These are phyloP conservation scores for Ophiostoma australiae DNA, from an alignment of 2,329 filamentous ascomycete genomes.

Conservation along the genomic window DNA sequence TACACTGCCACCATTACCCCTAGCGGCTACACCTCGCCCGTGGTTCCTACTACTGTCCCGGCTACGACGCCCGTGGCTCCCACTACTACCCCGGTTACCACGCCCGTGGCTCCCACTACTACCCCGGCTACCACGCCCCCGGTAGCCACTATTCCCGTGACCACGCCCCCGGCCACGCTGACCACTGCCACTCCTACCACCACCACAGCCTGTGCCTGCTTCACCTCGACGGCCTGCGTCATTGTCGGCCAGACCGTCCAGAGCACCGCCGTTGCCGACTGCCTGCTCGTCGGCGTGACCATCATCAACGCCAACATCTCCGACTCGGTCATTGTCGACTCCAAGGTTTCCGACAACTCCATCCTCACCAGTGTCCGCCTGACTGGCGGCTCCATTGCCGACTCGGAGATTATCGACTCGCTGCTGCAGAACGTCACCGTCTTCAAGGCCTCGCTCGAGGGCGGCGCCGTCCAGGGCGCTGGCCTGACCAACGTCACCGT, in stretches of 20 bases:
- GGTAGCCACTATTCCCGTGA: not conserved
- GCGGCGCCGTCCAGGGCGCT: slow-evolving; percentile 22
- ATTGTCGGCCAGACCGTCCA: slow-evolving; percentile 26
- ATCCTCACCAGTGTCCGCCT: slow-evolving; percentile 24
- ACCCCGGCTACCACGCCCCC: not conserved
- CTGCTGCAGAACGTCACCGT: slow-evolving; percentile 24
- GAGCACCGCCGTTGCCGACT: slow-evolving; percentile 25
- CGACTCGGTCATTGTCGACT: slow-evolving; percentile 26
- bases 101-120: not conserved
- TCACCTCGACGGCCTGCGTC: slow-evolving; percentile 25
- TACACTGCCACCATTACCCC: slow-evolving; percentile 20
- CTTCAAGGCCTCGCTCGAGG: slow-evolving; percentile 7
- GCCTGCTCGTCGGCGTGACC: slow-evolving; percentile 25
- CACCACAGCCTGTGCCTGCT: slow-evolving; percentile 22
- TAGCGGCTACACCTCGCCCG: not conserved
- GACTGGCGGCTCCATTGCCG: slow-evolving; percentile 25
- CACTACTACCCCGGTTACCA: not conserved
- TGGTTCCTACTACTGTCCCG: not conserved
- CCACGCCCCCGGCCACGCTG: not conserved
- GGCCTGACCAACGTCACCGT: slow-evolving; percentile 35
- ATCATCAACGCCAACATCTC: slow-evolving; percentile 22
- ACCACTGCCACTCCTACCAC: slow-evolving; percentile 12
- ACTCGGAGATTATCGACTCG: slow-evolving; percentile 15
- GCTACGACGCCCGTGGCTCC: not conserved
- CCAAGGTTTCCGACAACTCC: slow-evolving; percentile 21